These are phyloP conservation scores for Coffea eugenioides DNA, from an alignment of 257 asterid genomes.

Conservation along the genomic window DNA sequence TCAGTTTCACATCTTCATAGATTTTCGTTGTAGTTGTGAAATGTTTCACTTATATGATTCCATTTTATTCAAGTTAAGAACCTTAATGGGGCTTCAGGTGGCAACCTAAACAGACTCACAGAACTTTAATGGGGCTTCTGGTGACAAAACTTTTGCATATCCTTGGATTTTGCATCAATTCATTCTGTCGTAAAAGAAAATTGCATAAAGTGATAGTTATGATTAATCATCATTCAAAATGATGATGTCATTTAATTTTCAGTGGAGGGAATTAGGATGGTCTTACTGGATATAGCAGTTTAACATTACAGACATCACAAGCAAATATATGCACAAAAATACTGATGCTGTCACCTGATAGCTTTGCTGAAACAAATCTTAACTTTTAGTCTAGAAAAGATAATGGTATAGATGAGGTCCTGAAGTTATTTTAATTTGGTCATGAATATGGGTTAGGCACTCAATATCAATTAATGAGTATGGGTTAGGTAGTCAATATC, in stretches of 20 bases:
- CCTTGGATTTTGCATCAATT: not conserved
- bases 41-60: not conserved
- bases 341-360: not conserved
- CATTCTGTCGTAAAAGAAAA: not conserved
- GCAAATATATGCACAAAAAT: not conserved
- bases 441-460: not conserved
- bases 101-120: not conserved
- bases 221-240: not conserved
- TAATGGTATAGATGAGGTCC: not conserved
- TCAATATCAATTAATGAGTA: not conserved
- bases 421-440: not conserved
- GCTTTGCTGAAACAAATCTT: not conserved
- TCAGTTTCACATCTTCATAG: not conserved
- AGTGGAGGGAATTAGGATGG: not conserved
- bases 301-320: too few species aligned
- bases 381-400: too few species aligned
- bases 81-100: not conserved
- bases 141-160: not conserved
- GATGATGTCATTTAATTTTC: not conserved
- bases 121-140: not conserved
- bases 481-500: not conserved
- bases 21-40: not conserved
- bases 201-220: not conserved
- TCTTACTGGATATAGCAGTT: not conserved
- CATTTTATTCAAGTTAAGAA: not conserved